Conservation (phyloP, 805 yeast genomes). For the Sugiyamaella valdiviana region DNA sequence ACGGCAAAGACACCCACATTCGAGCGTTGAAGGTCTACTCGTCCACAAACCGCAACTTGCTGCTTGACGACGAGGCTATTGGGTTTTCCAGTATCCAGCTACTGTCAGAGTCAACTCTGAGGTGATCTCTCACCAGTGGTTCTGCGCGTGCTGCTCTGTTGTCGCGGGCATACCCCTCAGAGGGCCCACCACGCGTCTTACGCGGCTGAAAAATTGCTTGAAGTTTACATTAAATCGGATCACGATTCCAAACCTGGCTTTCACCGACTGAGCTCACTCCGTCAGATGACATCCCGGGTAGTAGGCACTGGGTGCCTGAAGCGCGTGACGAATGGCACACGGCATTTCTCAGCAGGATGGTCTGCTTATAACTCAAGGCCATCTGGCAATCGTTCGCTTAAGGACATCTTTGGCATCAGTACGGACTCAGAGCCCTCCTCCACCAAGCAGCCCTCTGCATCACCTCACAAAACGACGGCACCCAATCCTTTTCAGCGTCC, state of each 20-base stretch:
- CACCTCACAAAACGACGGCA: neutral
- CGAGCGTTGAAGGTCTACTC: constrained; percentile 63
- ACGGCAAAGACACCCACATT: constrained; percentile 92
- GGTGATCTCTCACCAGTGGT: neutral
- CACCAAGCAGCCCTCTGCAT: neutral
- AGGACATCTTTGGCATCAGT: neutral
- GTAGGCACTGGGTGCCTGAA: too few species aligned
- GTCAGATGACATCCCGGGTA: too few species aligned
- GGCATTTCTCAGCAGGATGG: neutral
- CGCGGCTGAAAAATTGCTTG: too few species aligned
- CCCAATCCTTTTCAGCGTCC: neutral
- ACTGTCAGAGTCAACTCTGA: constrained; percentile 21
- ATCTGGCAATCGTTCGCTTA: neutral
- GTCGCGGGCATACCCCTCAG: too few species aligned
- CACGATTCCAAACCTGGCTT: too few species aligned
- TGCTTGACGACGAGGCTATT: constrained; percentile 23
- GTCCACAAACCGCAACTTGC: constrained; percentile 30
- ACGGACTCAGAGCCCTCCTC: neutral
- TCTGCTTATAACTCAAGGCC: neutral
- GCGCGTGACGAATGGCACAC: too few species aligned
- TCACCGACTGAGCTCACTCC: too few species aligned
- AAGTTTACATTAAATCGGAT: too few species aligned
- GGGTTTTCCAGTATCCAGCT: constrained; percentile 26
- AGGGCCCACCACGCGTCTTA: too few species aligned
- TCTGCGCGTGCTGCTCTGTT: neutral